phyloP scores from a whole-genome alignment of 2,329 filamentous ascomycete species.

The Lithohypha guttulata region DNA sequence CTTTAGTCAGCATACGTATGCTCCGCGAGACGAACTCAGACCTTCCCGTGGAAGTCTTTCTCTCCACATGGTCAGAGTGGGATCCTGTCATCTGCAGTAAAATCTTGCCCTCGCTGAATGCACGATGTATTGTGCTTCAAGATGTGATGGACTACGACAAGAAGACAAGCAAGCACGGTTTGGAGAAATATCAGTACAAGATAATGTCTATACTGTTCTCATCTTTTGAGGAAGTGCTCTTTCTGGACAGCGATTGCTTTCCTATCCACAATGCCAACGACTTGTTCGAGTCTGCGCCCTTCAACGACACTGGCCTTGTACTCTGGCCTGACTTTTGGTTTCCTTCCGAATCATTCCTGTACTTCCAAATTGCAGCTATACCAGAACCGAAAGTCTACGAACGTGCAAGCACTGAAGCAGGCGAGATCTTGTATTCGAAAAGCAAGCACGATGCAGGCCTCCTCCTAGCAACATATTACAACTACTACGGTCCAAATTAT shows the following conservation, averaged over 20 bases:
- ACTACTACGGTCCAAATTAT: constrained; percentile 35
- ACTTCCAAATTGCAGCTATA: constrained; percentile 31
- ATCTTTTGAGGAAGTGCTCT: constrained; percentile 48
- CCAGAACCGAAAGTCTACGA: constrained; percentile 26
- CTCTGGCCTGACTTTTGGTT: constrained; percentile 48
- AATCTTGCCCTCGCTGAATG: constrained; percentile 29
- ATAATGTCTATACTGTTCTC: constrained; percentile 48
- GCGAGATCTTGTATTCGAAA: constrained; percentile 38
- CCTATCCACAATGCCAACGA: constrained; percentile 34
- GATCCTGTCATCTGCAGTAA: constrained; percentile 30
- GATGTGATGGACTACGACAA: constrained; percentile 20
- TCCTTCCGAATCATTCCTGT: constrained; percentile 34
- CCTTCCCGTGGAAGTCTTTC: constrained; percentile 35
- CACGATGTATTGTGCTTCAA: constrained; percentile 28
- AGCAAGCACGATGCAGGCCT: constrained; percentile 32
- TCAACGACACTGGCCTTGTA: constrained; percentile 42
- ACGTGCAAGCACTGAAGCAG: constrained; percentile 32
- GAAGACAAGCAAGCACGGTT: constrained; percentile 4
- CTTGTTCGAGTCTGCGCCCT: constrained; percentile 44
- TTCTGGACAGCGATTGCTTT: constrained; percentile 49
- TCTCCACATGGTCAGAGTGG: constrained; percentile 29
- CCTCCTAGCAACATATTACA: constrained; percentile 41
- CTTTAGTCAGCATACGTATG: constrained; percentile 33
- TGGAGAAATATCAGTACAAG: constrained; percentile 42
- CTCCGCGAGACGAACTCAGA: constrained; percentile 29